Conservation (phyloP, 2,329 filamentous ascomycete genomes). For the Beauveria sp. region DNA sequence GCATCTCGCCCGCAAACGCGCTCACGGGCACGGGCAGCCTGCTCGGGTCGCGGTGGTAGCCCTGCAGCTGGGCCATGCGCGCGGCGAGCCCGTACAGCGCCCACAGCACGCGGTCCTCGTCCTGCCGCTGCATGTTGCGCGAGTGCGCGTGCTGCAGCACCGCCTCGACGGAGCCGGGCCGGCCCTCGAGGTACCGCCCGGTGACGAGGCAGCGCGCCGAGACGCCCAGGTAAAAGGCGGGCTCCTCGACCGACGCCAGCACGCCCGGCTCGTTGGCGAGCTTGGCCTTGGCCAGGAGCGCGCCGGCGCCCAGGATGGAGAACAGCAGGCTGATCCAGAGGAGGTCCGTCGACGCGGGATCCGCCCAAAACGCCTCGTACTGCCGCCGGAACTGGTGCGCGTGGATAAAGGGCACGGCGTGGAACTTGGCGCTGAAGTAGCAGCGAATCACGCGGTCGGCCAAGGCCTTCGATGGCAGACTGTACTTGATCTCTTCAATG, state of each 20-base stretch:
- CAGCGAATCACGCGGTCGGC: constrained; percentile 28
- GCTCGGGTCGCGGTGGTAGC: constrained; percentile 42
- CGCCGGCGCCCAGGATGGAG: constrained; percentile 36
- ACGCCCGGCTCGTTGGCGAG: constrained; percentile 17
- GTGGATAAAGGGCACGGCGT: constrained; percentile 32
- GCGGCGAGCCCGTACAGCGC: constrained; percentile 38
- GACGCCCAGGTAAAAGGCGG: constrained; percentile 26
- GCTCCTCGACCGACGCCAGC: constrained; percentile 19
- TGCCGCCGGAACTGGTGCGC: constrained; percentile 38
- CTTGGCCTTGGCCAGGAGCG: constrained; percentile 27
- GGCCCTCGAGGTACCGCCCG: constrained; percentile 38
- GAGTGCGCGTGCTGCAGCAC: constrained; percentile 38
- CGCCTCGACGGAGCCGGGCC: constrained; percentile 40
- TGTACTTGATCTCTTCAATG: constrained; percentile 24
- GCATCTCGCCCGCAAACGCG: constrained; percentile 44
- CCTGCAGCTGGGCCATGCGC: constrained; percentile 43
- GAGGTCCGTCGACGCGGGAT: constrained; percentile 30
- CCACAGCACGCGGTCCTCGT: constrained; percentile 39
- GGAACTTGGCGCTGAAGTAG: constrained; percentile 34
- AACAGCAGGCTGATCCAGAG: constrained; percentile 45
- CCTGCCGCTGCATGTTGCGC: constrained; percentile 32
- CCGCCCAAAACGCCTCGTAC: constrained; percentile 40
- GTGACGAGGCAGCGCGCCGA: constrained; percentile 40
- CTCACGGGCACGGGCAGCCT: constrained; percentile 33
- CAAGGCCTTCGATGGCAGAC: constrained; percentile 29